Base-by-base conservation (phyloP, 768 basidiomycete species). In the Termitomyces sp. region DNA sequence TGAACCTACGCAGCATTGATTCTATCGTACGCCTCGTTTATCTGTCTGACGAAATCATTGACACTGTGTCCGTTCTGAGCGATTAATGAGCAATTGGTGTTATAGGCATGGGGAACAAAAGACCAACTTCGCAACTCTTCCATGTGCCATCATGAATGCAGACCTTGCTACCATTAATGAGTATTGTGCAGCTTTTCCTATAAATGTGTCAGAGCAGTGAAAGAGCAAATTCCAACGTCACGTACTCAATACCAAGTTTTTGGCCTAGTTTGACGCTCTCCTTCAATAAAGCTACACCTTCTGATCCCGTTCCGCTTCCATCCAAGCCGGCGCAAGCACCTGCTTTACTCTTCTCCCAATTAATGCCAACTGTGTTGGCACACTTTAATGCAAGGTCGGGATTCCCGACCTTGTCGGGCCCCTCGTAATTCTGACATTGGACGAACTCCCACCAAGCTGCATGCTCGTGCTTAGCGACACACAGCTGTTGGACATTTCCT, bases 401-500 rank as follows among this genome's bases (percentile, higher is more conserved):
- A 18, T 74, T 73, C 18, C 95, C 95, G 50, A 96, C 84, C 35
- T 80, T 75, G 24, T 80, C 76, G 8, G 79, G 75, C 24, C 84
- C 89, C 65, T 85, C 79, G 65, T 79, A 87, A 71, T 94, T 93
- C 68, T 92, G 84, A 72, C 94, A 95, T 61, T 84, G 86, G 22
- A 94, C 78, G 66, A 93, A 95, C 55, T 84, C 75, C 94, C 93
- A 96, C 90, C 91, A 94, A 22, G 75, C 76, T n/a, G 72, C 65
- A 44, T 80, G 74, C 24, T 81, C 76, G 63, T 91, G 79, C 70
- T 86, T 85, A 58, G 82, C 78, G 35, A 82, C 89, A 72, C 96
- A 98, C 32, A 97, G 79, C 70, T 97, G 88, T 61, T 97, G 91
- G 18, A 94, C 85, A 75, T 96, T 94, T 46, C 92, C 95, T 15